Percentiles rank a stretch among this genome's conserved stretches.
phyloP scores from a whole-genome alignment of 495 filamentous ascomycete species.

The Tuber aestivum region DNA sequence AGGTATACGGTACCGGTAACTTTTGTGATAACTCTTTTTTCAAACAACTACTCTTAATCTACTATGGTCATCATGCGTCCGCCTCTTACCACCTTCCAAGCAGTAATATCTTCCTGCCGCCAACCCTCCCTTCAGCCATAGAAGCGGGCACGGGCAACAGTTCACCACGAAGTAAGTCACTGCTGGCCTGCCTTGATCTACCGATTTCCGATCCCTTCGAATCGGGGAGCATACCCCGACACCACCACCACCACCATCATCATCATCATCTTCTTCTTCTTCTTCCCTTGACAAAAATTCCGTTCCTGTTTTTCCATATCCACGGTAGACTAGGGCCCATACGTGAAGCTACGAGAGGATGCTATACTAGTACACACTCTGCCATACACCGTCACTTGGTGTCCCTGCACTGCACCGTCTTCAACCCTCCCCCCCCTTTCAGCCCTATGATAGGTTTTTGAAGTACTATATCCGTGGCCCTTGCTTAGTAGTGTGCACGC shows the following conservation, averaged over 20 bases:
- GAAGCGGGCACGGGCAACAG: not conserved
- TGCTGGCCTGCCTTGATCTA: conserved; percentile 21
- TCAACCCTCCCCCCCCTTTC: not conserved
- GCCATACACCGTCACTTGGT: not conserved
- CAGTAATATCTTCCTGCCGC: not conserved
- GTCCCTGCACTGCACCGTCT: not conserved
- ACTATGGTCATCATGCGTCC: not conserved
- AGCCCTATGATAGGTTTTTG: not conserved
- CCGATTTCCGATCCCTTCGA: conserved; percentile 36
- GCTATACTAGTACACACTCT: not conserved
- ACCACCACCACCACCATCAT: conserved; percentile 9
- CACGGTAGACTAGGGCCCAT: not conserved
- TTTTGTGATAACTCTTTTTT: too few species aligned
- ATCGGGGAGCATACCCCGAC: conserved; percentile 21
- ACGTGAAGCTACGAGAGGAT: not conserved
- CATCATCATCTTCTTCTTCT: too few species aligned
- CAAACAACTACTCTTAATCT: not conserved
- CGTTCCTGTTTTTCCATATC: not conserved
- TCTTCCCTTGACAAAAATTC: conserved; percentile 2
- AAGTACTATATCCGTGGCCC: not conserved
- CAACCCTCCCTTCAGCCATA: not conserved
- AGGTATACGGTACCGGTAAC: not conserved
- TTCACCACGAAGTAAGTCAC: not conserved
- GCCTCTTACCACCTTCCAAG: not conserved
- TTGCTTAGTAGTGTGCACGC: not conserved